Evolutionary conservation across 176 grass and related monocot genomes (phyloP), one percentile per base, ranked within the genome.

Genomic region (Secale cereale): DNA sequence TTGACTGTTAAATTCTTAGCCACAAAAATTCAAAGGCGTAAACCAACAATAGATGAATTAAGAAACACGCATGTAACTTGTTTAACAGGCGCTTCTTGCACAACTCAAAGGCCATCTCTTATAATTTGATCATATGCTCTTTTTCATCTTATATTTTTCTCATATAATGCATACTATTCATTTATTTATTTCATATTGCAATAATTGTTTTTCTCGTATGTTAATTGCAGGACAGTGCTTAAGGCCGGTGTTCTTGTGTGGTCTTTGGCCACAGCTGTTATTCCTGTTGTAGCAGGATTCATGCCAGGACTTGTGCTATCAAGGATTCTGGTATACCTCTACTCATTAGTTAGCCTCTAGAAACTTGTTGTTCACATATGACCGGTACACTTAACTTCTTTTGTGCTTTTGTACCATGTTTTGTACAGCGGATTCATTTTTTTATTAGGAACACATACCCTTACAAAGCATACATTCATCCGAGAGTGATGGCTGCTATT

Each of bases 261-360:
- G 97, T 98, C 93, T 71, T 91, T 95, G 91, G 79, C 91, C 46
- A 98, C 97, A 45, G 90, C 90, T 78, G 20, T 84, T 83, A 86
- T 92, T 87, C 93, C 97, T 65, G 6, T 22, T 77, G 93, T 89
- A 85, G 91, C 93, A 91, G 93, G 93, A 46, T 95, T 92, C 86
- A 95, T 98, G 97, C 97, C 97, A 81, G 91, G 87, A 41, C 86
- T 98, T 84, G 78, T 98, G 78, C 65, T 98, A 19, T 98, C 90
- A 80, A 94, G 97, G 64, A 85, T 98, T 81, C 67, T 98, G 96
- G 96, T 98, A 95, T 56, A 81, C 76, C 62, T 82, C 81, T 75
- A 80, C 78, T 72, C 68, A 78, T 69, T 76, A 32, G 35, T 35
- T 78, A 75, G 59, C 59, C 33, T 65, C 19, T 75, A 74, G 2